phyloP scores from a whole-genome alignment of 176 grass and related monocot genomes.

The Rhynchospora pubera region DNA sequence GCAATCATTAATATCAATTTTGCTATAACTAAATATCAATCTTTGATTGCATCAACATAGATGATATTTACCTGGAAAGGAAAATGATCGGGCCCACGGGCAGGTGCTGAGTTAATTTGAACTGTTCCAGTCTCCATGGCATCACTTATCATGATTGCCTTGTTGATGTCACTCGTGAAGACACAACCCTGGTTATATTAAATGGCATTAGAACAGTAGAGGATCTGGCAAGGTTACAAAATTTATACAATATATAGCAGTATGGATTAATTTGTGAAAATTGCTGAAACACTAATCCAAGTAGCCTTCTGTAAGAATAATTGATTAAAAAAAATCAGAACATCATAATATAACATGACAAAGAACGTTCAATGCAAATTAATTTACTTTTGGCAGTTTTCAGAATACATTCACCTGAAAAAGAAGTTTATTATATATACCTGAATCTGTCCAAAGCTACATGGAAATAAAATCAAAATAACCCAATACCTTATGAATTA shows the following conservation, averaged over 20 bases:
- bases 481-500: background rate
- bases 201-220: background rate
- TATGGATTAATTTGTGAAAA: background rate
- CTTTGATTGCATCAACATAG: background rate
- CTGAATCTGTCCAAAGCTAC: background rate
- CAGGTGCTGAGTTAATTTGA: conserved; percentile 95
- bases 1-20: background rate
- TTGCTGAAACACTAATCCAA: background rate
- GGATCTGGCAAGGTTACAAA: background rate
- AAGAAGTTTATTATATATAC: background rate
- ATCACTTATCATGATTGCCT: conserved; percentile 87
- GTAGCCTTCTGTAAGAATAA: background rate
- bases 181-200: conserved; percentile 59
- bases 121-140: conserved; percentile 91
- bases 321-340: background rate
- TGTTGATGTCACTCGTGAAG: conserved; percentile 94
- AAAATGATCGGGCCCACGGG: conserved; percentile 95
- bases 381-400: background rate
- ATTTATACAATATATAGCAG: background rate
- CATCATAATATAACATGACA: background rate
- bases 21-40: background rate
- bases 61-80: conserved; percentile 68
- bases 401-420: background rate
- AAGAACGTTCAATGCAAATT: background rate
- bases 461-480: background rate